Conservation (phyloP, 306 rosid genomes). For the Quercus dentata region DNA sequence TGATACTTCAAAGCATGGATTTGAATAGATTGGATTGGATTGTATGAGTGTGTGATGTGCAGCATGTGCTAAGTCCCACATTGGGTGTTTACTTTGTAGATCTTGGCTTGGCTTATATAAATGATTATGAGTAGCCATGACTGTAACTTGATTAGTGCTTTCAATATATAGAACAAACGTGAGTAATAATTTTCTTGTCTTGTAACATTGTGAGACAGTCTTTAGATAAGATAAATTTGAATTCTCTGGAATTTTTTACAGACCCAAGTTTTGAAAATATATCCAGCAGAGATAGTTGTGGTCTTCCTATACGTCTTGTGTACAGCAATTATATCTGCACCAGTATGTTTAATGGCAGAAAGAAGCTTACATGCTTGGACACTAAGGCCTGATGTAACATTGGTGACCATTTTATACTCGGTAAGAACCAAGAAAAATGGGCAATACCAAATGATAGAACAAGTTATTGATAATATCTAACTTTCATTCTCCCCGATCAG, state of each 20-base stretch:
- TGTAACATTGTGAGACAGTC: no score
- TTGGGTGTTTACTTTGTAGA: no score
- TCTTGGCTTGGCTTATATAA: no score
- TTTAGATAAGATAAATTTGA: neutral
- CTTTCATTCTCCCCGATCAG: neutral
- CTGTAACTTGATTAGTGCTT: no score
- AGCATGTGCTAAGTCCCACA: no score
- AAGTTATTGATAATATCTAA: neutral
- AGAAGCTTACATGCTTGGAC: constrained; percentile 40
- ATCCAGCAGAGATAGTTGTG: constrained; percentile 45
- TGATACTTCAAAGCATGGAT: no score
- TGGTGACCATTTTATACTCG: constrained; percentile 39
- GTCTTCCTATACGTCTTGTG: constrained; percentile 42
- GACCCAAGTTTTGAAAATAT: constrained; percentile 30
- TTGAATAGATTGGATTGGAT: no score
- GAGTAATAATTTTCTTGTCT: no score
- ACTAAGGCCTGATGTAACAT: constrained; percentile 32
- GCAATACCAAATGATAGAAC: neutral
- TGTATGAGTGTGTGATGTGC: no score
- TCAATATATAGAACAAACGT: no score
- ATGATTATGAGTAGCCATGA: no score
- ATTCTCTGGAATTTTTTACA: constrained; percentile 13
- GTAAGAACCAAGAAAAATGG: constrained; percentile 19
- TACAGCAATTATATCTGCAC: constrained; percentile 36
- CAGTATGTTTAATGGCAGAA: constrained; percentile 45